A percentile compares a stretch with the other conserved stretches of the same genome.
phyloP scores from a whole-genome alignment of 208 protist genomes.

The Trypanosomatidae sp. region DNA sequence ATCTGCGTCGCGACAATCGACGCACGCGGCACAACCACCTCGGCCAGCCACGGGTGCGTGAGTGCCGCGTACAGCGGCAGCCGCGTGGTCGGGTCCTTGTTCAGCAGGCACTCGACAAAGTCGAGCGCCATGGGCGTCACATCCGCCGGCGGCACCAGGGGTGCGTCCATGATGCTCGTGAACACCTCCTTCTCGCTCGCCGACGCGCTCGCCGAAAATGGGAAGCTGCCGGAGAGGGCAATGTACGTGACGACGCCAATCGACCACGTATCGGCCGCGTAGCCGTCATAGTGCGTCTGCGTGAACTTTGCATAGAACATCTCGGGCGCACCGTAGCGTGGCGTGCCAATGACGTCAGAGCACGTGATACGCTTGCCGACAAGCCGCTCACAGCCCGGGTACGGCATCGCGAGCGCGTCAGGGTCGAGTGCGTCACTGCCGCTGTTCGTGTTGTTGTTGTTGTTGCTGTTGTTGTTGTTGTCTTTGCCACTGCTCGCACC shows the following conservation, averaged over 20 bases:
- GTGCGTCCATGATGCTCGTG: conserved; percentile 75
- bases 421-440: conserved; percentile 48
- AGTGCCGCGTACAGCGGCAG: conserved; percentile 76
- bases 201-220: conserved; percentile 87
- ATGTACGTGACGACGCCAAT: conserved; percentile 96
- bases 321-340: conserved; percentile 82
- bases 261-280: conserved; percentile 93
- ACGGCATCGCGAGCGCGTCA: conserved; percentile 61
- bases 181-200: conserved; percentile 88
- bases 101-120: conserved; percentile 76
- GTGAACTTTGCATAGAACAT: conserved; percentile 91
- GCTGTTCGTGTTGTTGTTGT: no score
- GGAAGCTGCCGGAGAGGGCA: conserved; percentile 93
- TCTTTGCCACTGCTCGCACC: conserved; percentile 59
- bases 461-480: no score
- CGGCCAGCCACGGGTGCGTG: conserved; percentile 79
- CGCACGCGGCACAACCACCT: conserved; percentile 46
- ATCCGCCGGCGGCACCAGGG: conserved; percentile 53
- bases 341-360: conserved; percentile 84
- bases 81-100: conserved; percentile 84
- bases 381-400: conserved; percentile 62
- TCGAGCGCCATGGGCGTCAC: conserved; percentile 55
- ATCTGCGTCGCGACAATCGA: conserved; percentile 61
- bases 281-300: conserved; percentile 88
- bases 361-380: conserved; percentile 74